Base-by-base conservation (phyloP, 2,329 filamentous ascomycete genomes). In the Aspergillus glaucus region DNA sequence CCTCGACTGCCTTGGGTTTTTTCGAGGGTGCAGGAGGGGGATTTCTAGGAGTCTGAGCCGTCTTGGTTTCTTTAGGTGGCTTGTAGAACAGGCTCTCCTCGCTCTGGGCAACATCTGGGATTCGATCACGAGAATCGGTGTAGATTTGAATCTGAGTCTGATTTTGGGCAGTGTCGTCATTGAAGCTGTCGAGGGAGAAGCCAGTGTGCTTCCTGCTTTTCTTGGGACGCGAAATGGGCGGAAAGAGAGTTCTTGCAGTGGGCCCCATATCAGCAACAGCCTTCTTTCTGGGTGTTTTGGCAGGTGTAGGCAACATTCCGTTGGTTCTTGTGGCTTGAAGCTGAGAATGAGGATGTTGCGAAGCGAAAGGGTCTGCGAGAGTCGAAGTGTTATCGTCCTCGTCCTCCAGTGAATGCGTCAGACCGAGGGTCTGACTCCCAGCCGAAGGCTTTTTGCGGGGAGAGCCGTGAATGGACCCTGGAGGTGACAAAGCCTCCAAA, bases 91-190 rank as follows among this genome's bases (percentile, higher is more conserved):
- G 79, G 55, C 84, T 84, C 47, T 77, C 74, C 43, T 75, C 69
- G 30, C 68, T 71, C 4, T 71, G 61, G 53, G 79, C 77, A 2
- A 75, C 50, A 44, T 76, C 71, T 12, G 81, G 81, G 28, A 84
- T 69, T 42, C 79, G 77, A 59, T 84, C 81, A 55, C 81, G 77
- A 22, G 78, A 78, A 57, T 85, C 81, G n/a, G 80, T 83, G 66
- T 76, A 84, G 52, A 85, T 80, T 45, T 77, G 65, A 42, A 83
- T 78, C 47, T 72, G 65, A 4, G 66, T 63, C 37, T 71, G 66
- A 19, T 53, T 59, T 17, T 55, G 54, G 17, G 53, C 51, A 12
- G 62, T 49, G 26, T 68, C 61, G 12, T 69, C 63, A 24, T 62
- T 60, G 42, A 74, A 73, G 50, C 70, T 72, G 48, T 73, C 72